These are phyloP conservation scores for Apostasia shenzhenica DNA, from an alignment of 106 monocot species.

Conservation along the genomic window DNA sequence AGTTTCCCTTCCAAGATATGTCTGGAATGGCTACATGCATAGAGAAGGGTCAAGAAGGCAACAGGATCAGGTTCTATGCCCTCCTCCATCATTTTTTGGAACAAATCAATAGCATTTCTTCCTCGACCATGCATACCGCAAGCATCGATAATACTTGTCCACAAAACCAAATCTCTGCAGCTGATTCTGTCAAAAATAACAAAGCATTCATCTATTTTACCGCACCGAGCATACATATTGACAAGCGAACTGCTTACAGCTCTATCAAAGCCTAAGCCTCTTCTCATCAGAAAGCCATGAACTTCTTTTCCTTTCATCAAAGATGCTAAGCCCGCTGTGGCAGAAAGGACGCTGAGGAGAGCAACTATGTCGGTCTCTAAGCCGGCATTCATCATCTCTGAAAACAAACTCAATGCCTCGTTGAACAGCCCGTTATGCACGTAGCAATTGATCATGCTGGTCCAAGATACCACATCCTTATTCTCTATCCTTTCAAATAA, in stretches of 20 bases:
- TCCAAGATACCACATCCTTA: conserved; percentile 69
- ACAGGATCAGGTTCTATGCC: conserved; percentile 57
- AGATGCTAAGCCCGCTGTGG: conserved; percentile 37
- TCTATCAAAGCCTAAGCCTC: conserved; percentile 17
- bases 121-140: conserved; percentile 73
- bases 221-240: conserved; percentile 80
- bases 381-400: conserved; percentile 24
- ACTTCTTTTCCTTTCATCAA: conserved; percentile 64
- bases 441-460: conserved; percentile 65
- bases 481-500: conserved; percentile 31
- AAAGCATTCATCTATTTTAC: conserved; percentile 29
- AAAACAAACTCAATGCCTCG: conserved; percentile 45
- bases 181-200: conserved; percentile 29
- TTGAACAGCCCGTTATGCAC: conserved; percentile 22
- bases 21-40: conserved; percentile 77
- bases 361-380: conserved; percentile 45
- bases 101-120: conserved; percentile 41
- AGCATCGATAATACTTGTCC: conserved; percentile 60
- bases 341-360: conserved; percentile 36
- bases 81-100: conserved; percentile 26
- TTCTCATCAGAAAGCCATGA: conserved; percentile 51
- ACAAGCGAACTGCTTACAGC: conserved; percentile 36
- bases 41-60: conserved; percentile 54
- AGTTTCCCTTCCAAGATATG: conserved; percentile 32
- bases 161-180: conserved; percentile 51